phyloP scores from a whole-genome alignment of 2,329 filamentous ascomycete species.

The Dendrostoma leiphaemia region DNA sequence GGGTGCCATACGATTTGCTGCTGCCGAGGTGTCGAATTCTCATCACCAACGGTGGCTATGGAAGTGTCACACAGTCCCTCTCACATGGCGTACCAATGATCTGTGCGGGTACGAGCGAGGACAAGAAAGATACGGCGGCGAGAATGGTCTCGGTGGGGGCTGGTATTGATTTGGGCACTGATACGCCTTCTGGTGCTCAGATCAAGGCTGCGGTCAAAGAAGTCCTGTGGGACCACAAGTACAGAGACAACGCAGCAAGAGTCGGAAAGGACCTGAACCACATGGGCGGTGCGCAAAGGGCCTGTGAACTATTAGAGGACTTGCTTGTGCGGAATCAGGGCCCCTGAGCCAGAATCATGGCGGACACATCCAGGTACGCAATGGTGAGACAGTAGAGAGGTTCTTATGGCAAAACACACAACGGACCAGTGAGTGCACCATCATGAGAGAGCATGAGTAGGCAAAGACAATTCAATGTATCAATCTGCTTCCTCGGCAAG shows the following conservation, averaged over 20 bases:
- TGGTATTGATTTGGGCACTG: constrained; percentile 41
- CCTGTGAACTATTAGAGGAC: constrained; percentile 5
- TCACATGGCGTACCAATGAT: constrained; percentile 46
- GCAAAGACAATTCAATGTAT: too few species aligned
- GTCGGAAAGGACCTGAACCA: constrained; percentile 21
- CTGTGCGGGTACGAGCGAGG: constrained; percentile 39
- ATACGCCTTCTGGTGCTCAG: constrained; percentile 27
- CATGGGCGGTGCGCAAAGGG: constrained; percentile 7
- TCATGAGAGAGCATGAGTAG: too few species aligned
- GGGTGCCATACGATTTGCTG: constrained; percentile 35
- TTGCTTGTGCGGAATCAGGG: neutral
- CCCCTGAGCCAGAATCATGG: neutral
- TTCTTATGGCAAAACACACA: neutral
- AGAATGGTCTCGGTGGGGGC: constrained; percentile 42
- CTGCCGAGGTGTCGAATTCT: constrained; percentile 37
- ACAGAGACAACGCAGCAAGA: constrained; percentile 27
- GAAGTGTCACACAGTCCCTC: constrained; percentile 43
- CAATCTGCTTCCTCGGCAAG: too few species aligned
- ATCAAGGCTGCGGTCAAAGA: constrained; percentile 30
- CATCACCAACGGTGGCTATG: constrained; percentile 48
- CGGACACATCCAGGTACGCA: too few species aligned
- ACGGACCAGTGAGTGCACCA: too few species aligned
- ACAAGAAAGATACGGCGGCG: constrained; percentile 40
- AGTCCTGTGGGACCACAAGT: constrained; percentile 29
- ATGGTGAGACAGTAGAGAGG: too few species aligned